A percentile compares a stretch with the other conserved stretches of the same genome.
phyloP scores from a whole-genome alignment of 1,284 basidiomycete genomes.

The Ceratobasidium sp. region DNA sequence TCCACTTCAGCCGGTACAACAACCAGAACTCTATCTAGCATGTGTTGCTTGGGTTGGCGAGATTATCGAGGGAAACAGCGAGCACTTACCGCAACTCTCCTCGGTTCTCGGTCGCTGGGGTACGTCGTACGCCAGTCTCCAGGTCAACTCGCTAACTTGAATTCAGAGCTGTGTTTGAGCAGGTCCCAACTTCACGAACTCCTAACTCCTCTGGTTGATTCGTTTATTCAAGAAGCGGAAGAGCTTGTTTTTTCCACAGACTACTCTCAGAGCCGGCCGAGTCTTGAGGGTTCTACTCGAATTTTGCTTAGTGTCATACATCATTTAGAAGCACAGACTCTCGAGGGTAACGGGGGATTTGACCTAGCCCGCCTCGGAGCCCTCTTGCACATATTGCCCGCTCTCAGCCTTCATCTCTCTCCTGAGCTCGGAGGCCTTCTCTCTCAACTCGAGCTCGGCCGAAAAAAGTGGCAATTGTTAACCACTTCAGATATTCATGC shows the following conservation, averaged over 20 bases:
- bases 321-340: background rate
- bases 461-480: background rate
- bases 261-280: background rate
- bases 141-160: background rate
- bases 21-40: background rate
- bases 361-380: constrained; percentile 1
- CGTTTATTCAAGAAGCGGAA: constrained; percentile 1
- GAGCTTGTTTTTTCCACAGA: constrained; percentile 6
- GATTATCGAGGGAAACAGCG: constrained; percentile 2
- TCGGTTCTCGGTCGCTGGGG: constrained; percentile 27
- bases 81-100: background rate
- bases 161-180: constrained; percentile 20
- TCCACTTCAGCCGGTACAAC: background rate
- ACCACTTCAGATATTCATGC: background rate
- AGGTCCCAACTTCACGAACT: constrained; percentile 10
- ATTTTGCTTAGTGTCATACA: constrained; percentile 3
- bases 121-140: background rate
- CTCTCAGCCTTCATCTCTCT: background rate
- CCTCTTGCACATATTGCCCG: constrained; percentile 1
- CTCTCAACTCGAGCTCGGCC: background rate
- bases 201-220: background rate
- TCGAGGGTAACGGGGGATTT: background rate
- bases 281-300: background rate
- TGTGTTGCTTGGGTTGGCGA: constrained; percentile 13
- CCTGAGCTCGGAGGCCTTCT: background rate